phyloP scores from a whole-genome alignment of 805 yeast species.

The Candida loeiensis region DNA sequence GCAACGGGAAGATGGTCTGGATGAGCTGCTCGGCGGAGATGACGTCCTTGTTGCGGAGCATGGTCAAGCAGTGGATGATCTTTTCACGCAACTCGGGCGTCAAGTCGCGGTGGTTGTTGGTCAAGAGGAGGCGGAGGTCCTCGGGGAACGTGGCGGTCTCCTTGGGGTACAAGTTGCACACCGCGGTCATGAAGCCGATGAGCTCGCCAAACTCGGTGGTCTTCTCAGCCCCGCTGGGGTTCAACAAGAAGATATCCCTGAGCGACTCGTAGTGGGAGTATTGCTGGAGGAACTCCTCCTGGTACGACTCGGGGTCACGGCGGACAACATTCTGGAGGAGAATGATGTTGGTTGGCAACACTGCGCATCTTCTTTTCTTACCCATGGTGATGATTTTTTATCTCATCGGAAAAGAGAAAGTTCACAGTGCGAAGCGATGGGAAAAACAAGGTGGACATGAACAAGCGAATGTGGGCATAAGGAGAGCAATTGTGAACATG shows the following conservation, averaged over 20 bases:
- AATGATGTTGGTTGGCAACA: constrained; percentile 88
- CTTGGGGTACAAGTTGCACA: constrained; percentile 82
- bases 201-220: constrained; percentile 74
- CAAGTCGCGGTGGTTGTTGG: constrained; percentile 75
- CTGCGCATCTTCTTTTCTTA: constrained; percentile 85
- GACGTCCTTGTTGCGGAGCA: constrained; percentile 83
- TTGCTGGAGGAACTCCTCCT: constrained; percentile 91
- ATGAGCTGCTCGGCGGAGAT: constrained; percentile 77
- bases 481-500: not conserved
- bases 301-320: constrained; percentile 90
- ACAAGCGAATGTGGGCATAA: not conserved
- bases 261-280: constrained; percentile 88
- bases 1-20: constrained; percentile 83
- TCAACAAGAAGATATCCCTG: constrained; percentile 78
- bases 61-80: constrained; percentile 81
- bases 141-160: constrained; percentile 83
- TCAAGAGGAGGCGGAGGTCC: constrained; percentile 66
- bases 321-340: constrained; percentile 87
- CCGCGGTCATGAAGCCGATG: constrained; percentile 89
- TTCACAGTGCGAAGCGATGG: not conserved
- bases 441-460: not conserved
- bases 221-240: constrained; percentile 55
- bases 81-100: constrained; percentile 87
- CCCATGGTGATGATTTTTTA: constrained; percentile 51
- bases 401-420: constrained; percentile 4